Evolutionary conservation across 2,329 filamentous ascomycete species (phyloP).

Genomic region (Sphaerostilbella broomeana): DNA sequence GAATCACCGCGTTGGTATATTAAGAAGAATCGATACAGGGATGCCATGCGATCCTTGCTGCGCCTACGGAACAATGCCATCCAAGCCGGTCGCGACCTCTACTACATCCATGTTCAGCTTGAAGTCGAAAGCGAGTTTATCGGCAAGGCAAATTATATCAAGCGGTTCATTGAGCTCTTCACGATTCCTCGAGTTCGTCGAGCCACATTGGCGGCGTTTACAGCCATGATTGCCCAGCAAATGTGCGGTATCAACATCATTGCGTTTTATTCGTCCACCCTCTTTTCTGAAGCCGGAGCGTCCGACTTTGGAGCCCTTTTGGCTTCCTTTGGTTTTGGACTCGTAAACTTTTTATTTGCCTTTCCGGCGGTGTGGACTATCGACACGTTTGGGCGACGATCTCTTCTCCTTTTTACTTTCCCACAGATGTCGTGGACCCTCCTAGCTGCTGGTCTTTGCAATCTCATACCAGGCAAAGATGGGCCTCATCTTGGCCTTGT

Average conservation of each 20-base stretch:
- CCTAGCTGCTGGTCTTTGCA: slow-evolving; percentile 41
- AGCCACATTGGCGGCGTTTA: slow-evolving; percentile 69
- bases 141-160: slow-evolving; percentile 49
- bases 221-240: slow-evolving; percentile 74
- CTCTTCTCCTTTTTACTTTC: slow-evolving; percentile 38
- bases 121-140: slow-evolving; percentile 50
- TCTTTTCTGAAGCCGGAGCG: slow-evolving; percentile 54
- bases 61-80: slow-evolving; percentile 47
- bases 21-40: slow-evolving; percentile 55
- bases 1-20: slow-evolving; percentile 61
- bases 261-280: slow-evolving; percentile 65
- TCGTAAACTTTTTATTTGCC: slow-evolving; percentile 53
- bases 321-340: slow-evolving; percentile 51
- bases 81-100: slow-evolving; percentile 55
- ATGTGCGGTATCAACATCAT: slow-evolving; percentile 69
- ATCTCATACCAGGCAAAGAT: slow-evolving; percentile 37
- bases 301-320: slow-evolving; percentile 49
- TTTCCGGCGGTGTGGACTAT: slow-evolving; percentile 54
- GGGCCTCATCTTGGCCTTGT: slow-evolving; percentile 38
- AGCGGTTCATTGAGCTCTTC: slow-evolving; percentile 59
- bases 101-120: slow-evolving; percentile 59
- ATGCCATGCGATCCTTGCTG: slow-evolving; percentile 52
- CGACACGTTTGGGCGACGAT: slow-evolving; percentile 49
- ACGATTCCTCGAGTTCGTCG: slow-evolving; percentile 62
- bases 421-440: slow-evolving; percentile 38